A percentile compares a stretch with the other conserved stretches of the same genome.
phyloP scores from a whole-genome alignment of 192 early-diverging fungal genomes.

The Backusella tarrabulga region DNA sequence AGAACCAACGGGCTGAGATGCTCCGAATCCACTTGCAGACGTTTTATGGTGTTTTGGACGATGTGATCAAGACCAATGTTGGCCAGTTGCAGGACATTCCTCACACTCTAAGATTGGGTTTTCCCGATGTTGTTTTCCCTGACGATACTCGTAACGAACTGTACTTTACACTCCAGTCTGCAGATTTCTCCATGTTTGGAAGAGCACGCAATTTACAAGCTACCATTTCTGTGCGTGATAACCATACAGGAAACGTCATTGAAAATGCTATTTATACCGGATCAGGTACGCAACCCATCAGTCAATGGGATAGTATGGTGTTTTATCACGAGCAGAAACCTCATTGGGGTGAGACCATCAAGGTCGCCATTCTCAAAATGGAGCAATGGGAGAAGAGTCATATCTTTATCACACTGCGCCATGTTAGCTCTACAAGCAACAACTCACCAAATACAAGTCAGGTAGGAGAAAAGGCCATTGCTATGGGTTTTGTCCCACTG shows the following conservation, averaged over 20 bases:
- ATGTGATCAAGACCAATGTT: slow-evolving; percentile 42
- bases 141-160: slow-evolving; percentile 56
- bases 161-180: slow-evolving; percentile 56
- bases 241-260: slow-evolving; percentile 50
- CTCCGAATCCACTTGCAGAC: slow-evolving; percentile 46
- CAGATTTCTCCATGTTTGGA: slow-evolving; percentile 52
- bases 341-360: slow-evolving; percentile 62
- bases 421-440: slow-evolving; percentile 31
- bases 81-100: slow-evolving; percentile 41
- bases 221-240: slow-evolving; percentile 51
- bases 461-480: slow-evolving; percentile 48
- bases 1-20: slow-evolving; percentile 40
- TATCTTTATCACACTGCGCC: slow-evolving; percentile 58
- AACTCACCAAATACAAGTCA: background rate
- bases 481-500: slow-evolving; percentile 57
- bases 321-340: slow-evolving; percentile 61
- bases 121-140: slow-evolving; percentile 58
- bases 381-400: slow-evolving; percentile 57
- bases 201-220: slow-evolving; percentile 61
- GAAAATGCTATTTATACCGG: slow-evolving; percentile 54
- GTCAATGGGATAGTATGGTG: slow-evolving; percentile 55
- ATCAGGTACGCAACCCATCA: slow-evolving; percentile 26
- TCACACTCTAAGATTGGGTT: slow-evolving; percentile 54
- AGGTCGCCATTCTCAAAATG: slow-evolving; percentile 51
- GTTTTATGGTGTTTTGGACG: slow-evolving; percentile 40